A percentile compares a stretch with the other conserved stretches of the same genome.
These are phyloP conservation scores for Hirschioporus abietinus DNA, from an alignment of 768 basidiomycete genomes.

Conservation along the genomic window DNA sequence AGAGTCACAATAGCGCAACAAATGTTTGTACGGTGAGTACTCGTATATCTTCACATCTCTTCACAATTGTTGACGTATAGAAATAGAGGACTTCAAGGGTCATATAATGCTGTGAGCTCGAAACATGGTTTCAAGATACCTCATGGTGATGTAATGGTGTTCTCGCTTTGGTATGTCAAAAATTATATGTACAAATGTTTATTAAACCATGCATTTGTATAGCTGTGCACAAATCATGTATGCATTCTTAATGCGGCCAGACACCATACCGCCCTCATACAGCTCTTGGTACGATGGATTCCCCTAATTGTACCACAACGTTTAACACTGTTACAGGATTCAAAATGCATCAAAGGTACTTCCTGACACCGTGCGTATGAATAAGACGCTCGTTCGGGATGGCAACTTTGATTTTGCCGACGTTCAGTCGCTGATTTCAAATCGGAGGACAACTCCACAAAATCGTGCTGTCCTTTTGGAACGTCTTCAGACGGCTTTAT, in stretches of 20 bases:
- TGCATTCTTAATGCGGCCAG: conserved; percentile 69
- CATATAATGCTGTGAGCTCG: conserved; percentile 73
- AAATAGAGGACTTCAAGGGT: conserved; percentile 79
- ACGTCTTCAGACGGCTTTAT: conserved; percentile 29
- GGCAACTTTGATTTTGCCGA: conserved; percentile 50
- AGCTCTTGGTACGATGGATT: conserved; percentile 50
- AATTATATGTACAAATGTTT: background rate
- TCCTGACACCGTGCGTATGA: conserved; percentile 51
- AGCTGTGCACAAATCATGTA: conserved; percentile 88
- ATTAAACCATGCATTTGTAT: background rate
- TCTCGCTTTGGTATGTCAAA: conserved; percentile 58
- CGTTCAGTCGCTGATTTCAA: conserved; percentile 46
- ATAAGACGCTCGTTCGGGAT: conserved; percentile 53
- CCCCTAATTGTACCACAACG: background rate
- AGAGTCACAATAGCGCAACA: conserved; percentile 76
- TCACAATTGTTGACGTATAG: background rate
- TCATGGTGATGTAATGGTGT: conserved; percentile 78
- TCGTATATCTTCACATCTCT: background rate
- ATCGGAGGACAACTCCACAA: conserved; percentile 38
- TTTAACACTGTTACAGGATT: conserved; percentile 47
- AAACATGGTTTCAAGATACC: conserved; percentile 67
- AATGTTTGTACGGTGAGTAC: conserved; percentile 74
- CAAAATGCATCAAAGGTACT: conserved; percentile 62
- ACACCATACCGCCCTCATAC: conserved; percentile 80
- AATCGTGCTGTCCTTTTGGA: conserved; percentile 48